Conservation (phyloP, 208 protist genomes). For the Leishmania tarentolae region DNA sequence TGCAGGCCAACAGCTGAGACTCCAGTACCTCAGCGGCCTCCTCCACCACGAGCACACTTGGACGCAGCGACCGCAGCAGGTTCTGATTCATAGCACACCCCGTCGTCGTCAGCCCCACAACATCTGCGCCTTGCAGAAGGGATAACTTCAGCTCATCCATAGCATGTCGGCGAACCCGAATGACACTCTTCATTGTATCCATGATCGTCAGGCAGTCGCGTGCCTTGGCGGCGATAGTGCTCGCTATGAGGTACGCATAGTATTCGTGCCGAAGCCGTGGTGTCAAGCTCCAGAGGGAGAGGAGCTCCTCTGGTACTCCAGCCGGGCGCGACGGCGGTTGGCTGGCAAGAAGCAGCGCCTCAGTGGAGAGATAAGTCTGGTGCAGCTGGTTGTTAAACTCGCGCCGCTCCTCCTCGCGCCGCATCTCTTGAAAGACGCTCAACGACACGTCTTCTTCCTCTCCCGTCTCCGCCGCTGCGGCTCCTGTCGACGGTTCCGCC, state of each 20-base stretch:
- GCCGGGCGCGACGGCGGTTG: conserved; percentile 57
- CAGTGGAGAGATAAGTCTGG: conserved; percentile 69
- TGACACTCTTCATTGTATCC: conserved; percentile 66
- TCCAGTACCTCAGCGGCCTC: conserved; percentile 95
- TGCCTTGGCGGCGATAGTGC: conserved; percentile 74
- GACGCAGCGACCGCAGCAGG: conserved; percentile 77
- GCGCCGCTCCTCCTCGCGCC: conserved; percentile 74
- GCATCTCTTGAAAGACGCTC: conserved; percentile 91
- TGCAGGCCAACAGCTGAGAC: conserved; percentile 90
- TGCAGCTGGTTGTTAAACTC: conserved; percentile 77
- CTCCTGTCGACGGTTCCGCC: neutral
- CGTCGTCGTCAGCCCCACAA: conserved; percentile 94
- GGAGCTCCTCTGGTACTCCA: conserved; percentile 67
- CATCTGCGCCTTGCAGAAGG: conserved; percentile 79
- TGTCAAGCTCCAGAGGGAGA: conserved; percentile 85
- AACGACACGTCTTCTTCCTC: conserved; percentile 69
- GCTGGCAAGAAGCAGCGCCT: conserved; percentile 65
- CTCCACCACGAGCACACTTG: conserved; percentile 92
- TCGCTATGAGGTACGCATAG: conserved; percentile 84
- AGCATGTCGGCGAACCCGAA: conserved; percentile 82
- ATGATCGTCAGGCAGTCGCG: conserved; percentile 76
- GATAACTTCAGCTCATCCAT: conserved; percentile 79
- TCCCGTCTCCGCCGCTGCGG: conserved; percentile 3
- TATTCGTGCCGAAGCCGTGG: conserved; percentile 77
- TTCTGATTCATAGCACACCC: conserved; percentile 92